Evolutionary conservation across 1,139 yeast genomes (phyloP).

Genomic region (Barnettozyma hawaiiensis): DNA sequence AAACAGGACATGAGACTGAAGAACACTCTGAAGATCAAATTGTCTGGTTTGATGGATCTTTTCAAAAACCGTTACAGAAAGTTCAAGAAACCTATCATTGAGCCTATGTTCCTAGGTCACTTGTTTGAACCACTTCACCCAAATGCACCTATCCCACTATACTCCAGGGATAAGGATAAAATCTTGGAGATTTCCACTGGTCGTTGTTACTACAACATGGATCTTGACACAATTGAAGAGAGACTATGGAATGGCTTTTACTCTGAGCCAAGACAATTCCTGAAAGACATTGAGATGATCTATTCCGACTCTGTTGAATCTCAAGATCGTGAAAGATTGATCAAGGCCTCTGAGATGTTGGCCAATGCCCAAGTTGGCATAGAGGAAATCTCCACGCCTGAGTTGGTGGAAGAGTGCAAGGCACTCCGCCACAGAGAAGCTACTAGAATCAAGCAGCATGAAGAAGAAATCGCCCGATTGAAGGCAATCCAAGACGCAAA

Average conservation of each 20-base stretch:
- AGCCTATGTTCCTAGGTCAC: slow-evolving; percentile 66
- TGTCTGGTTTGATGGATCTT: slow-evolving; percentile 84
- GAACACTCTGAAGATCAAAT: slow-evolving; percentile 75
- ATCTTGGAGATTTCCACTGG: slow-evolving; percentile 76
- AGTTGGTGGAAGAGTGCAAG: slow-evolving; percentile 70
- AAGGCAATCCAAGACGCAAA: slow-evolving; percentile 5
- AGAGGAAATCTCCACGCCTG: slow-evolving; percentile 79
- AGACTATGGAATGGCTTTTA: slow-evolving; percentile 95
- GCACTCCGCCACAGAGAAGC: slow-evolving; percentile 67
- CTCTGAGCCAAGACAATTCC: slow-evolving; percentile 85
- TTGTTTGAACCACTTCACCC: slow-evolving; percentile 56
- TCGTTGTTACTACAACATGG: slow-evolving; percentile 75
- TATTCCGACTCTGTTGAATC: slow-evolving; percentile 67
- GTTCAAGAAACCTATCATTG: slow-evolving; percentile 85
- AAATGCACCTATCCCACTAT: slow-evolving; percentile 35
- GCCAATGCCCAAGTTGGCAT: slow-evolving; percentile 95
- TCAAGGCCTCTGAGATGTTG: slow-evolving; percentile 92
- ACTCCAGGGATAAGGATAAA: slow-evolving; percentile 67
- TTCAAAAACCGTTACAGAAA: slow-evolving; percentile 83
- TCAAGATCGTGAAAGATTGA: slow-evolving; percentile 78
- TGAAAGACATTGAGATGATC: slow-evolving; percentile 79
- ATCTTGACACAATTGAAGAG: slow-evolving; percentile 88
- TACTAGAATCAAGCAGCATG: slow-evolving; percentile 43
- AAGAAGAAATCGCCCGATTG: slow-evolving; percentile 29
- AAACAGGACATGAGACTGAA: slow-evolving; percentile 75